These are phyloP conservation scores for Hypoxylon sp. DNA, from an alignment of 2,329 filamentous ascomycete genomes.

Conservation along the genomic window DNA sequence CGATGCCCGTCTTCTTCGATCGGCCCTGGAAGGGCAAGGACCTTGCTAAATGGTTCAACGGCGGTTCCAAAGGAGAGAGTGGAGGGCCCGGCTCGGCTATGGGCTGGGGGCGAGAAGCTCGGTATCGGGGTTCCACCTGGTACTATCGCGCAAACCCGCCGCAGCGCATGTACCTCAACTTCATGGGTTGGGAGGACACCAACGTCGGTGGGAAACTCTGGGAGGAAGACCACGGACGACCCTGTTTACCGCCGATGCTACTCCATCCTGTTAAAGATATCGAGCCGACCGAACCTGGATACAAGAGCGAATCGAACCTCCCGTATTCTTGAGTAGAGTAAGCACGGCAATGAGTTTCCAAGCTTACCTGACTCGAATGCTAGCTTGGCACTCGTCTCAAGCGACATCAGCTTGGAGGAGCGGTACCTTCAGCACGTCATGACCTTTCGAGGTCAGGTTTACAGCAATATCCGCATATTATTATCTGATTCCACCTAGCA, in stretches of 20 bases:
- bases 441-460: conserved; percentile 8
- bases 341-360: background rate
- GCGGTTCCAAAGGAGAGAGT: conserved; percentile 61
- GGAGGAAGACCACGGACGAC: conserved; percentile 63
- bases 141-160: conserved; percentile 67
- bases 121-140: conserved; percentile 67
- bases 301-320: conserved; percentile 51
- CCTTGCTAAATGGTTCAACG: conserved; percentile 67
- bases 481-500: background rate
- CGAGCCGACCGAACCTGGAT: conserved; percentile 56
- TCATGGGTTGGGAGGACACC: conserved; percentile 67
- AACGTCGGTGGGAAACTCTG: conserved; percentile 62
- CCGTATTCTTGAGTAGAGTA: conserved; percentile 44
- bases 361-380: background rate
- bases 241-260: conserved; percentile 66
- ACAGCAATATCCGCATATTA: background rate
- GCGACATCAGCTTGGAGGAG: background rate
- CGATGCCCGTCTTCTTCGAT: conserved; percentile 82
- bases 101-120: conserved; percentile 65
- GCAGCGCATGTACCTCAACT: conserved; percentile 68
- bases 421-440: background rate
- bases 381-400: background rate
- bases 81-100: conserved; percentile 64
- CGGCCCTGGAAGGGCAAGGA: conserved; percentile 69
- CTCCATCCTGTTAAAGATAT: conserved; percentile 68